Percentiles rank a stretch among this genome's conserved stretches.
phyloP scores from a whole-genome alignment of 176 grass and related monocot genomes.

The Oryza glaberrima region DNA sequence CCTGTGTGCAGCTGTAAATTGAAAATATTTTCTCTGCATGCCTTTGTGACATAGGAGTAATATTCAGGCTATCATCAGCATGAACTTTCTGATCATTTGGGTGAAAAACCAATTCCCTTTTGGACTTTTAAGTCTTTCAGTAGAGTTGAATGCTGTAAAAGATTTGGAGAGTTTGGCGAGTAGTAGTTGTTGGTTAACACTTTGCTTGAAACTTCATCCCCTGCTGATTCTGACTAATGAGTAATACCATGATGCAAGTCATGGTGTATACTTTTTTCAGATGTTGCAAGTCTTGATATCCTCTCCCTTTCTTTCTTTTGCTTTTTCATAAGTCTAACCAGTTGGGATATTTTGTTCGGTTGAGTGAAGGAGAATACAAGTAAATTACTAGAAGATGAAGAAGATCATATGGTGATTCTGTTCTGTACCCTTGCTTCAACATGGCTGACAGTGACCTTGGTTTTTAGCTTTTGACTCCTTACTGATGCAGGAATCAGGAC shows the following conservation, averaged over 20 bases:
- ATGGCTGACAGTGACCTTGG: not conserved
- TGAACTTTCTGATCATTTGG: not conserved
- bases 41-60: not conserved
- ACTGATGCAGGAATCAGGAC: not conserved
- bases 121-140: not conserved
- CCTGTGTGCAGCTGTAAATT: not conserved
- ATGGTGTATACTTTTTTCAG: not conserved
- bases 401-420: not conserved
- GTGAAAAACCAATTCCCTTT: not conserved
- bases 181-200: not conserved
- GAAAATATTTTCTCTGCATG: not conserved
- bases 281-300: not conserved
- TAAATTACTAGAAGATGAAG: too few species aligned
- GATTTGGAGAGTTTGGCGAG: not conserved
- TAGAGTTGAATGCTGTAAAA: not conserved
- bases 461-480: not conserved
- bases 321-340: not conserved
- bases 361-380: not conserved
- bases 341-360: not conserved
- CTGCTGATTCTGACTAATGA: not conserved
- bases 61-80: not conserved
- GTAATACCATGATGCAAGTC: not conserved
- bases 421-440: not conserved
- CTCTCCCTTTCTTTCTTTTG: not conserved
- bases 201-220: constrained; percentile 3